Conservation (phyloP, 2,329 filamentous ascomycete species). For the Aspergillus brunneoviolaceus region DNA sequence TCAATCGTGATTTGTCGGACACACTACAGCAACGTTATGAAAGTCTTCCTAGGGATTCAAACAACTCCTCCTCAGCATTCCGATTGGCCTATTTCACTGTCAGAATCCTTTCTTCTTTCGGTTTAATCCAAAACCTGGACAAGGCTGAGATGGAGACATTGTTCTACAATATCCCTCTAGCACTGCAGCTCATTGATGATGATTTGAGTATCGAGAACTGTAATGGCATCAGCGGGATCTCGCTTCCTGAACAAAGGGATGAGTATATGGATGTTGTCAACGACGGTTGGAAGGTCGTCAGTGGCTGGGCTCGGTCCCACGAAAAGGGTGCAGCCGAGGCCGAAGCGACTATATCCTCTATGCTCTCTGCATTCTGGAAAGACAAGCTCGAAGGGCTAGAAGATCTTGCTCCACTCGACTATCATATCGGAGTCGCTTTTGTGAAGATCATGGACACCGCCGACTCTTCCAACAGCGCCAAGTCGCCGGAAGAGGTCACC, state of each 20-base stretch:
- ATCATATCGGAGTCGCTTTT: constrained; percentile 43
- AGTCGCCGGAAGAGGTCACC: constrained; percentile 32
- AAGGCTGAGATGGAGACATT: constrained; percentile 40
- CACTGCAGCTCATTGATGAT: constrained; percentile 58
- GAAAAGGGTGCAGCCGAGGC: constrained; percentile 9
- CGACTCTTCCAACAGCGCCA: constrained; percentile 26
- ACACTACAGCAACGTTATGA: constrained; percentile 24
- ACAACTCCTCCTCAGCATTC: constrained; percentile 69
- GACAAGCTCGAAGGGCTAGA: constrained; percentile 32
- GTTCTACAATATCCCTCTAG: constrained; percentile 54
- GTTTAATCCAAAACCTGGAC: constrained; percentile 34
- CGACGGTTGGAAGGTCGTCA: constrained; percentile 51
- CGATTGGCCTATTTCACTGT: constrained; percentile 72
- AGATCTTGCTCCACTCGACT: constrained; percentile 34
- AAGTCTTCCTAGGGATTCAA: constrained; percentile 59
- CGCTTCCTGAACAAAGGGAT: constrained; percentile 50
- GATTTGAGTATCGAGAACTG: constrained; percentile 57
- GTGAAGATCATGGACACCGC: constrained; percentile 39
- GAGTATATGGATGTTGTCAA: constrained; percentile 55
- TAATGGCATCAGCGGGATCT: constrained; percentile 54
- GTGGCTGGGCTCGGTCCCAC: constrained; percentile 40
- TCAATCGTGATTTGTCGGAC: constrained; percentile 39
- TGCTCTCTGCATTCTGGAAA: constrained; percentile 35
- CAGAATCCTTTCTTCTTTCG: constrained; percentile 53
- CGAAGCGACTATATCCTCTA: constrained; percentile 24